A percentile compares a stretch with the other conserved stretches of the same genome.
phyloP scores from a whole-genome alignment of 768 basidiomycete genomes.

The Lactarius evosmus region DNA sequence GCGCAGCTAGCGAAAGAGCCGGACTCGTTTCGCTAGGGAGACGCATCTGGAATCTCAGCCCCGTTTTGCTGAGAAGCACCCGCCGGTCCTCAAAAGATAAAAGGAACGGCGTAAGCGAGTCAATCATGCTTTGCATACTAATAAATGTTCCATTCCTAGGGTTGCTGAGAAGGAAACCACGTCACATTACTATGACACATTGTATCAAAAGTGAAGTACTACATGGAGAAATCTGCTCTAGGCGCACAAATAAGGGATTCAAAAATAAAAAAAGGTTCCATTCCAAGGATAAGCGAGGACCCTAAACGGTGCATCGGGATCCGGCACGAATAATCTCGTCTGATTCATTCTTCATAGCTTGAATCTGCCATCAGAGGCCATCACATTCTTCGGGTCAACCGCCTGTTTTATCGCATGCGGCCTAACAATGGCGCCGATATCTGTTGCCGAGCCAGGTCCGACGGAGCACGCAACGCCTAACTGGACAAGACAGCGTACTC shows the following conservation, averaged over 20 bases:
- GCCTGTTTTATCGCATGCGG: neutral
- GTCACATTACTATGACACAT: too few species aligned
- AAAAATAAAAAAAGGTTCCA: neutral
- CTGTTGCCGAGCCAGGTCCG: conserved; percentile 26
- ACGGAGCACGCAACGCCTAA: conserved; percentile 19
- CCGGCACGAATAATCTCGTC: neutral
- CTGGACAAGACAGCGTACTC: neutral
- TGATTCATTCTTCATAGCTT: neutral
- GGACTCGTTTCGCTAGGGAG: too few species aligned
- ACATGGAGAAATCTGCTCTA: too few species aligned
- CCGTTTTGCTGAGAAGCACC: neutral
- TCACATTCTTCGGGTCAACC: neutral
- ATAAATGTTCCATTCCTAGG: neutral
- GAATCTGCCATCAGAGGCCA: neutral
- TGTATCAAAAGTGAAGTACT: too few species aligned
- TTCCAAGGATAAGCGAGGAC: neutral
- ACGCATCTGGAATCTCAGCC: neutral
- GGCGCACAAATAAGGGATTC: too few species aligned
- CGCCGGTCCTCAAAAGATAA: neutral
- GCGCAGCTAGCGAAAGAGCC: too few species aligned
- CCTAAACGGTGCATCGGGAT: neutral
- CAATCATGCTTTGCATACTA: neutral
- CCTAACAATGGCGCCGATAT: conserved; percentile 24
- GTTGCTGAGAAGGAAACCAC: too few species aligned
- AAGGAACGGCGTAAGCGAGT: neutral